phyloP scores from a whole-genome alignment of 768 basidiomycete genomes.

The Termitomyces sp. region DNA sequence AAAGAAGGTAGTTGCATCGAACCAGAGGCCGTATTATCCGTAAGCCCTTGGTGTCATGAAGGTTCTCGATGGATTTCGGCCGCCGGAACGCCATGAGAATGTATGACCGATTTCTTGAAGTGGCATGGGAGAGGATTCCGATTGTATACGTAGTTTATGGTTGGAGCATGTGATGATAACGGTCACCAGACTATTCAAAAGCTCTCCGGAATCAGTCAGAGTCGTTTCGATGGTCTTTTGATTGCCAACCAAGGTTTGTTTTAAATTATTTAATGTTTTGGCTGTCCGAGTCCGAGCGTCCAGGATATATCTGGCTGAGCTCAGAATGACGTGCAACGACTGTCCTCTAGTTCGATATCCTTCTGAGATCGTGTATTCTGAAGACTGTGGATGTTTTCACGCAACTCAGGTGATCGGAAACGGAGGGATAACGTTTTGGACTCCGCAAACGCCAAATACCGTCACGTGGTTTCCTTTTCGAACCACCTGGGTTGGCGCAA shows the following conservation, averaged over 20 bases:
- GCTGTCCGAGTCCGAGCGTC: too few species aligned
- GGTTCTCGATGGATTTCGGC: neutral
- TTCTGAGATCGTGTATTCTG: too few species aligned
- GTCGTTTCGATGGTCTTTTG: too few species aligned
- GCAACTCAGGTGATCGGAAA: neutral
- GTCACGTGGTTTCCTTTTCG: conserved; percentile 21
- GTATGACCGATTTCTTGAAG: neutral
- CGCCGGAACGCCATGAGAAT: neutral
- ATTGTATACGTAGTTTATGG: neutral
- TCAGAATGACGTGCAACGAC: too few species aligned
- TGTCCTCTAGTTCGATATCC: too few species aligned
- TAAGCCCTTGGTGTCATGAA: neutral
- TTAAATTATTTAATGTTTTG: neutral
- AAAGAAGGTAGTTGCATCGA: neutral
- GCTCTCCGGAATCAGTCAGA: too few species aligned
- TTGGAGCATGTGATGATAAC: neutral
- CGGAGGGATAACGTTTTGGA: conserved; percentile 5
- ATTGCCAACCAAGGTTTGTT: too few species aligned
- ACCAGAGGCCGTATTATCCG: neutral
- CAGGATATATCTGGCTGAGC: too few species aligned
- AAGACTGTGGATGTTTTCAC: too few species aligned
- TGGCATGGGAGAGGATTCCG: neutral
- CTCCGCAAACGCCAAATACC: conserved; percentile 10
- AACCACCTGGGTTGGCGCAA: conserved; percentile 13
- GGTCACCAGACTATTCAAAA: too few species aligned